Percentiles rank a stretch among this genome's conserved stretches.
Evolutionary conservation across 1,284 basidiomycete genomes (phyloP).

Genomic region (Phylloboletellus chloephorus): DNA sequence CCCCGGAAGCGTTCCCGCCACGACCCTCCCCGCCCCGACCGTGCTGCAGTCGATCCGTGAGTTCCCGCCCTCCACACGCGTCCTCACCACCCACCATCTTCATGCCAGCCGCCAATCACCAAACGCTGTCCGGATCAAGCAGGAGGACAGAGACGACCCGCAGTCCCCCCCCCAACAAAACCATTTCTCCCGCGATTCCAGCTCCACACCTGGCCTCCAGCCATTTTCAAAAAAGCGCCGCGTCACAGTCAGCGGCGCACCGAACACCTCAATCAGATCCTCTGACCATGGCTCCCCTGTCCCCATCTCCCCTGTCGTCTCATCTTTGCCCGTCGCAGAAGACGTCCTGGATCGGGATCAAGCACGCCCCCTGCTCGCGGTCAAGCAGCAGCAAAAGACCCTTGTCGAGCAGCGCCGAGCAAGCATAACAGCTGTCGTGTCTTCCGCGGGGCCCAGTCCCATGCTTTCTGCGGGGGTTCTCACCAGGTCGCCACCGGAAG

Average conservation of each 20-base stretch:
- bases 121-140: conserved; percentile 48
- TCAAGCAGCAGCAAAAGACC: conserved; percentile 66
- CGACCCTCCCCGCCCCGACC: conserved; percentile 32
- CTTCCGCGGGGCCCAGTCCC: conserved; percentile 26
- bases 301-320: conserved; percentile 60
- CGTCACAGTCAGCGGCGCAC: conserved; percentile 58
- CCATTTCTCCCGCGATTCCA: conserved; percentile 23
- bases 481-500: conserved; percentile 24
- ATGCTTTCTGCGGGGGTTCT: conserved; percentile 16
- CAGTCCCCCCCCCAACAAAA: conserved; percentile 26
- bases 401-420: conserved; percentile 63
- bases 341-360: conserved; percentile 56
- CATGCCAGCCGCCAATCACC: conserved; percentile 42
- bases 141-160: conserved; percentile 51
- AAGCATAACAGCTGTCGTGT: conserved; percentile 44
- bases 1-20: conserved; percentile 53
- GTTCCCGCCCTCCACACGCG: conserved; percentile 26
- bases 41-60: conserved; percentile 38
- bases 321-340: conserved; percentile 57
- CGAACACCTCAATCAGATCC: conserved; percentile 47
- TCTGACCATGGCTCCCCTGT: conserved; percentile 45
- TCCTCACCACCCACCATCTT: conserved; percentile 18
- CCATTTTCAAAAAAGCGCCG: conserved; percentile 66
- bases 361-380: conserved; percentile 54
- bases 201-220: conserved; percentile 38